Conservation (phyloP, 768 basidiomycete species). For the Naganishia randhawae region DNA sequence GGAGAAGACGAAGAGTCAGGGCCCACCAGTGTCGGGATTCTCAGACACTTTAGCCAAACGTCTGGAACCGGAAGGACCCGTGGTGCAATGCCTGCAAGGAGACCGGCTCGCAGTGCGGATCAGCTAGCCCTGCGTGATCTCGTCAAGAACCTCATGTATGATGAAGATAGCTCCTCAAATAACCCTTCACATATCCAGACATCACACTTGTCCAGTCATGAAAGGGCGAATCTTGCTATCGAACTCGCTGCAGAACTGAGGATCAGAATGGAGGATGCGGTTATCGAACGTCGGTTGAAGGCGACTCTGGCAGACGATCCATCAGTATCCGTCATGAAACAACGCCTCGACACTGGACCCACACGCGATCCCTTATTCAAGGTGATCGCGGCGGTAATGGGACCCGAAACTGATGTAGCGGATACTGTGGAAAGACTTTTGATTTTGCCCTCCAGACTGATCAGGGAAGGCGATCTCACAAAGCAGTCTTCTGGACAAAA, state of each 20-base stretch:
- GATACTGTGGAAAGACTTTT: background rate
- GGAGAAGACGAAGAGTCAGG: background rate
- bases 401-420: background rate
- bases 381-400: background rate
- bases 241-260: conserved; percentile 3
- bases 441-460: background rate
- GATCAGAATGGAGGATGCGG: conserved; percentile 3
- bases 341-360: background rate
- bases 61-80: background rate
- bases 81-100: background rate
- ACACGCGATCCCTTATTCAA: background rate
- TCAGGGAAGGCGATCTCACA: conserved; percentile 10
- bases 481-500: conserved; percentile 14
- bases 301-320: background rate
- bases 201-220: conserved; percentile 6
- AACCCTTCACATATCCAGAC: background rate
- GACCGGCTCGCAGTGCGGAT: background rate
- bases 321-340: background rate
- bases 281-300: conserved; percentile 7
- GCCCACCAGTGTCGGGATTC: conserved; percentile 7
- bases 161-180: background rate
- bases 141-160: conserved; percentile 1
- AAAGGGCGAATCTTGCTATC: background rate
- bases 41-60: conserved; percentile 10
- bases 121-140: background rate